Percentiles rank a stretch among this genome's conserved stretches.
Conservation (phyloP, 179 eudicot genomes). For the Beta macrorhiza region DNA sequence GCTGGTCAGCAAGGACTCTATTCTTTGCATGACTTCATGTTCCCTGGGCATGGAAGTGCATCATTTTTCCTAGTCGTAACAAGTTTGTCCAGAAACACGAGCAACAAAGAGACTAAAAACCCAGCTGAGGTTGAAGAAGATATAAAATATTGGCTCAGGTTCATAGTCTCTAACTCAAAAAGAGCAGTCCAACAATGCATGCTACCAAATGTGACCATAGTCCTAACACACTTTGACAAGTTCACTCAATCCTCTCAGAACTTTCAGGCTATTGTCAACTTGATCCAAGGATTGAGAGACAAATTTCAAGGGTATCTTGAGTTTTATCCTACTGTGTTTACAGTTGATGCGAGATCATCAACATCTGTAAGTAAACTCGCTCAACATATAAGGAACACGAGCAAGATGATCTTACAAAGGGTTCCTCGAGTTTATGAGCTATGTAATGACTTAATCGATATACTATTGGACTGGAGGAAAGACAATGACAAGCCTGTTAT, state of each 20-base stretch:
- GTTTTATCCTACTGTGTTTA: conserved; percentile 77
- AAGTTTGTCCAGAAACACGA: conserved; percentile 62
- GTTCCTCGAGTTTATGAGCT: conserved; percentile 82
- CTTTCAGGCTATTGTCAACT: conserved; percentile 49
- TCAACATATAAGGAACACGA: conserved; percentile 63
- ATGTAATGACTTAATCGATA: conserved; percentile 65
- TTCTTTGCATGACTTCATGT: conserved; percentile 87
- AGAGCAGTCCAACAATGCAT: conserved; percentile 76
- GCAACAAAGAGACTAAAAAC: conserved; percentile 67
- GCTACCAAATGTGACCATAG: conserved; percentile 78
- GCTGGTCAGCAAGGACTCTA: conserved; percentile 74
- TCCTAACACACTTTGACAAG: conserved; percentile 78
- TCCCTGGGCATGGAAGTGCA: conserved; percentile 93
- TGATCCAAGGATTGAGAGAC: conserved; percentile 63
- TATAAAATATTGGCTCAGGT: conserved; percentile 87
- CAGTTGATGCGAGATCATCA: conserved; percentile 91
- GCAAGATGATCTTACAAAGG: conserved; percentile 67
- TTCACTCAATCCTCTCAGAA: conserved; percentile 53
- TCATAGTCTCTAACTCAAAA: conserved; percentile 82
- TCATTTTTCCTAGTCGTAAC: conserved; percentile 61
- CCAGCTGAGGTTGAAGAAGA: conserved; percentile 79
- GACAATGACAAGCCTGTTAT: conserved; percentile 69
- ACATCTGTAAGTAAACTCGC: conserved; percentile 70
- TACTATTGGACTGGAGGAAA: conserved; percentile 75
- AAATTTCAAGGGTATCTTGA: conserved; percentile 68